Conservation (phyloP, 225 moss, liverwort and hornwort genomes). For the Pseudisothecium myosuroides region DNA sequence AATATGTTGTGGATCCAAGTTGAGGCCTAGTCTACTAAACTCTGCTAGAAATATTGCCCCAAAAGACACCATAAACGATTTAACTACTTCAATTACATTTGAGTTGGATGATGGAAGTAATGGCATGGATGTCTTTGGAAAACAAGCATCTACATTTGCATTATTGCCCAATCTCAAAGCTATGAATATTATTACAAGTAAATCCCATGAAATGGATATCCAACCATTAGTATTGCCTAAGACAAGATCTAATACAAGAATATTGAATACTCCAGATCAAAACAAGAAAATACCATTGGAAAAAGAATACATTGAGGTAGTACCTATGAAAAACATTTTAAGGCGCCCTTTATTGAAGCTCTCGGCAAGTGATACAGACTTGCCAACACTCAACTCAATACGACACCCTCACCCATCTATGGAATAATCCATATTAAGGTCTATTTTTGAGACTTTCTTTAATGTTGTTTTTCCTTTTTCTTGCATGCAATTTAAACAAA, state of each 20-base stretch:
- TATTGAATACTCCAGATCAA: not conserved
- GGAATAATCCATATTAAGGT: not conserved
- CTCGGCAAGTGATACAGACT: not conserved
- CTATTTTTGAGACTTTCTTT: not conserved
- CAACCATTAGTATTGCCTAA: not conserved
- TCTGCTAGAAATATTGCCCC: not conserved
- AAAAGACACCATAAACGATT: not conserved
- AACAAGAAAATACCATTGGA: not conserved
- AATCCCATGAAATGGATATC: not conserved
- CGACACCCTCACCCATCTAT: not conserved
- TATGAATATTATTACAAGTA: not conserved
- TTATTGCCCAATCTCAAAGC: not conserved
- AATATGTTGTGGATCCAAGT: not conserved
- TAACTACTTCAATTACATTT: not conserved
- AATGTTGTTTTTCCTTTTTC: too few relatives aligned
- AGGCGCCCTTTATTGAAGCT: not conserved
- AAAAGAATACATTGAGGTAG: not conserved
- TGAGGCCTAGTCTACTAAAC: not conserved
- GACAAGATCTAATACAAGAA: not conserved
- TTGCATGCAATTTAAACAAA: not conserved
- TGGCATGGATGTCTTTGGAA: not conserved
- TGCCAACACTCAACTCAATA: constrained; percentile 7
- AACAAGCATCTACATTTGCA: not conserved
- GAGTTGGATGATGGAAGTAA: not conserved
- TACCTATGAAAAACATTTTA: not conserved